Base-by-base conservation (phyloP, 352 stramenopile species). In the Phytophthora multivora region DNA sequence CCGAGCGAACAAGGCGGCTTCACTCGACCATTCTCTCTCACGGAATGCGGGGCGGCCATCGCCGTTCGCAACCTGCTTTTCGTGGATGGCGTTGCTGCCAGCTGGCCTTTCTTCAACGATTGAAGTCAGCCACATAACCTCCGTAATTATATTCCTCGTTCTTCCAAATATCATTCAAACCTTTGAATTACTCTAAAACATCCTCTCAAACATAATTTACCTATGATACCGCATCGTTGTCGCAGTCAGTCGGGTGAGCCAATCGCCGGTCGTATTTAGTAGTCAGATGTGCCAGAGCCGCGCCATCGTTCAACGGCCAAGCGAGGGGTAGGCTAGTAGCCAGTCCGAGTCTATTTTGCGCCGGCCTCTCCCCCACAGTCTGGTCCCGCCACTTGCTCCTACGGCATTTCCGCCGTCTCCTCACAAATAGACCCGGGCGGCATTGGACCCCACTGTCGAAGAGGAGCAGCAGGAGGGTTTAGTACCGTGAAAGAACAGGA, bases 281-380 rank as follows among this genome's bases (percentile, higher is more conserved):
- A 49, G 26, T 41, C 38, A n/a, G 46, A 36, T 2, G 23, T 3
- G 26, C 4, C 16, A 31, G 2, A 35, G 38, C 31, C 28, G 11
- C 11, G 23, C 19, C 28, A 40, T 18, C 13, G 18, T 19, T 43
- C 48, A 55, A 55, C 48, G 49, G 49, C 47, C 23, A 46, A 52
- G 12, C 28, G 28, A 38, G 36, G 45, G 48, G 5, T 35, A 43
- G 48, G 21, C 26, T 40, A 40, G 12, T 56, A 55, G 55, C 55
- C 28, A 48, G 45, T 59, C 40, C 12, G 13, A 60, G 52, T 69
- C 60, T 64, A 64, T 69, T 69, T 54, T 68, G 51, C 40, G 45
- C 48, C 45, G 51, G 28, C 28, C 43, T 48, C 52, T 64, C 46
- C 38, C 59, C n/a, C 59, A 13, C 51, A 26, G n/a, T 54, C 49